Percentiles rank a stretch among this genome's conserved stretches.
These are phyloP conservation scores for Coemansia sp. DNA, from an alignment of 192 early-diverging fungal genomes.

Conservation along the genomic window DNA sequence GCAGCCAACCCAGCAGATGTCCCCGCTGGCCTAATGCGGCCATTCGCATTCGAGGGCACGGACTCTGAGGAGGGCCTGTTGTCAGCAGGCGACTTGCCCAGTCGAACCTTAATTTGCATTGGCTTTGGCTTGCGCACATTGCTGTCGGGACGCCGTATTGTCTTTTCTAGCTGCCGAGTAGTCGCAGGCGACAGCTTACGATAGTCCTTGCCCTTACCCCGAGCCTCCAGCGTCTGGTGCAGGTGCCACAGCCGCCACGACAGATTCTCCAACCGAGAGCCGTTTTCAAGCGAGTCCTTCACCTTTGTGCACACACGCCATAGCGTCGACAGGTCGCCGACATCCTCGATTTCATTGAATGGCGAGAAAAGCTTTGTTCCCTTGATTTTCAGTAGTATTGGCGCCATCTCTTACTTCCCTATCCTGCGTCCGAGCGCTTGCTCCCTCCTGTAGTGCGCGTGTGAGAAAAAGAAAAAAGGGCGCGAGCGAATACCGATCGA, in stretches of 20 bases:
- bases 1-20: neutral
- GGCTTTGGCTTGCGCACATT: slow-evolving; percentile 45
- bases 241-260: slow-evolving; percentile 88
- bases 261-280: slow-evolving; percentile 80
- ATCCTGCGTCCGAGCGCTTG: slow-evolving; percentile 6
- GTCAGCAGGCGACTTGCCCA: slow-evolving; percentile 42
- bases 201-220: slow-evolving; percentile 56
- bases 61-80: slow-evolving; percentile 16
- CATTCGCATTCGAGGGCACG: slow-evolving; percentile 6
- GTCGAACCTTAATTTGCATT: slow-evolving; percentile 58
- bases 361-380: slow-evolving; percentile 75
- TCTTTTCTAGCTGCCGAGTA: slow-evolving; percentile 63
- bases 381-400: slow-evolving; percentile 73
- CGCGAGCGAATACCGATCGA: neutral
- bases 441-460: neutral
- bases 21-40: neutral
- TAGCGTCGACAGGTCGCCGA: slow-evolving; percentile 74
- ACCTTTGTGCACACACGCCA: slow-evolving; percentile 89
- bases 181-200: slow-evolving; percentile 64
- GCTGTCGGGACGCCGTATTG: slow-evolving; percentile 38
- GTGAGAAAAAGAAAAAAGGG: neutral
- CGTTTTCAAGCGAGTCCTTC: slow-evolving; percentile 82
- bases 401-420: slow-evolving; percentile 60
- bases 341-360: slow-evolving; percentile 72
- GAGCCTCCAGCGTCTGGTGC: slow-evolving; percentile 68